Evolutionary conservation across 495 filamentous ascomycete genomes (phyloP).

Genomic region (Cenococcum geophilum): DNA sequence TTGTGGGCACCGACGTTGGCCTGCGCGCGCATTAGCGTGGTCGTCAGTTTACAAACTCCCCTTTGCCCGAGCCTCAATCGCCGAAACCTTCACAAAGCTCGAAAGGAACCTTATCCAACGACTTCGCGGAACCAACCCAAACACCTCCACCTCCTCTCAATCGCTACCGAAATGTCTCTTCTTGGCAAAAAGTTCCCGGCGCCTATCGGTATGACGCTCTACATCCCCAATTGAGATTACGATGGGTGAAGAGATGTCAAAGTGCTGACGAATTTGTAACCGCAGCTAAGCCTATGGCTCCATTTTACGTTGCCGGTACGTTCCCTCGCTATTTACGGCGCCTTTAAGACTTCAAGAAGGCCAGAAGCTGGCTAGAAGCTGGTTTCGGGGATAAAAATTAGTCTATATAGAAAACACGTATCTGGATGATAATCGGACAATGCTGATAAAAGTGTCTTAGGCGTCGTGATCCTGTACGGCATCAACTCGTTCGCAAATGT

Average conservation of each 20-base stretch:
- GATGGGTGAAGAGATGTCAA: background rate
- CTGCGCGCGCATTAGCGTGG: too few species aligned
- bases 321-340: background rate
- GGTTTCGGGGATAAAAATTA: background rate
- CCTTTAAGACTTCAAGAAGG: background rate
- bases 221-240: slow-evolving; percentile 9
- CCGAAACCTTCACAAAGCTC: slow-evolving; percentile 18
- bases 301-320: slow-evolving; percentile 94
- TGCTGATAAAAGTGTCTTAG: slow-evolving; percentile 42
- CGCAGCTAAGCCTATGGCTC: slow-evolving; percentile 78
- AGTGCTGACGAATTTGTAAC: slow-evolving; percentile 24
- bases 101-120: slow-evolving; percentile 15
- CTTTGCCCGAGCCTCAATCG: background rate
- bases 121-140: background rate
- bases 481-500: slow-evolving; percentile 68
- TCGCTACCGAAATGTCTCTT: slow-evolving; percentile 60
- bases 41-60: too few species aligned
- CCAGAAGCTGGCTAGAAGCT: too few species aligned
- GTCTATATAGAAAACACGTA: background rate
- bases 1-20: too few species aligned
- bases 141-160: slow-evolving; percentile 9
- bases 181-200: slow-evolving; percentile 91
- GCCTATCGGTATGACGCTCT: slow-evolving; percentile 65
- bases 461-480: slow-evolving; percentile 77
- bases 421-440: background rate